Evolutionary conservation across 2,329 filamentous ascomycete genomes (phyloP), one percentile per base, ranked within the genome.

Genomic region (Neurospora crassa): DNA sequence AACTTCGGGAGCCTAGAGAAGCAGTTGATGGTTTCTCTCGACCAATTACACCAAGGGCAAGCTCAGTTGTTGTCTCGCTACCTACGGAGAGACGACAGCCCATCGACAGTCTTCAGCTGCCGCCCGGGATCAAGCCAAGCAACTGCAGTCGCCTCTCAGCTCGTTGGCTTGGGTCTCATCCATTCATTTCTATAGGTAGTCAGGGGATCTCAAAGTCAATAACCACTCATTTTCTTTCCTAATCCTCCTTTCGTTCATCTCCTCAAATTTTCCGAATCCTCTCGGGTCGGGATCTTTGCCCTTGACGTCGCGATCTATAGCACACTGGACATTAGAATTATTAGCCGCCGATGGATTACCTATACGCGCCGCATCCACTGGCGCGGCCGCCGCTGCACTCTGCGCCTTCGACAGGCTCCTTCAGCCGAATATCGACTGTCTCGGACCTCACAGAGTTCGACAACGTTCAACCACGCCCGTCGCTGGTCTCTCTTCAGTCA

Each of bases 401-500:
- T 12, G 72, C 67, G 70, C 74, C 73, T 1, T 76, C 74, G 2
- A 70, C 71, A 53, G 72, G 72, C 68, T 71, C 75, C 40, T 69
- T 76, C 41, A 76, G 76, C 67, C 75, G 78, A 18, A 79, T 79
- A 68, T 77, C 78, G 18, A 77, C 74, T 41, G 72, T 80, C 7
- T 76, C 77, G 18, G 79, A 80, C 59, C 75, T 80, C 37, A 72
- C 75, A 59, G 77, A 78, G 72, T 76, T 76, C 47, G 77, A 75
- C 29, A 75, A 73, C 42, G 72, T 81, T 40, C 78, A 79, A 8
- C 78, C 78, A 16, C 80, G 79, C 24, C 80, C 80, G 69, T 82
- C 82, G 16, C 77, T 83, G 69, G 79, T 81, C 20, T 83, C 83
- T 4, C 75, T 83, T n/a, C 78, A 80, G 69, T 81, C 82, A 4